phyloP scores from a whole-genome alignment of 2,329 filamentous ascomycete species.

The Verruconis gallopava region DNA sequence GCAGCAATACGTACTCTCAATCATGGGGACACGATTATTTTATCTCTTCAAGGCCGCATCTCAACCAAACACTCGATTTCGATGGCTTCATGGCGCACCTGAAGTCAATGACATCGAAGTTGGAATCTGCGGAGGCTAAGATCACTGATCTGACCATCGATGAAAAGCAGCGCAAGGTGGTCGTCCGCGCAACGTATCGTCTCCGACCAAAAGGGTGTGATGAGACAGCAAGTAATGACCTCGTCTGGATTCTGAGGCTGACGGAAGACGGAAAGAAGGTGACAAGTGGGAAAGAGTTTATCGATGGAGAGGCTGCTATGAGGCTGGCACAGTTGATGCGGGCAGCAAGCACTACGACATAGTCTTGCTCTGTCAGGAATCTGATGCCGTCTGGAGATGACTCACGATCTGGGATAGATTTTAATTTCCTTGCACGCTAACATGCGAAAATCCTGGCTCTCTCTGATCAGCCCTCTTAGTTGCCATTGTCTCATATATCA shows the following conservation, averaged over 20 bases:
- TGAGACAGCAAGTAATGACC: slow-evolving; percentile 19
- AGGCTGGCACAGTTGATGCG: slow-evolving; percentile 15
- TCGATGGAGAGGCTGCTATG: slow-evolving; percentile 19
- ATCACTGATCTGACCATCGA: slow-evolving; percentile 19
- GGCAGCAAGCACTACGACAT: background rate
- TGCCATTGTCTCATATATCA: no score
- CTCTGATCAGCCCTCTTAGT: no score
- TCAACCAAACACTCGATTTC: slow-evolving; percentile 14
- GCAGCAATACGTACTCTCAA: slow-evolving; percentile 14
- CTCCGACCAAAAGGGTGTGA: slow-evolving; percentile 16
- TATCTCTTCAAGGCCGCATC: slow-evolving; percentile 14
- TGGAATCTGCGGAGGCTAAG: slow-evolving; percentile 16
- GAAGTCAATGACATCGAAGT: slow-evolving; percentile 14
- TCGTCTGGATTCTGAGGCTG: slow-evolving; percentile 22
- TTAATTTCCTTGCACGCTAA: no score
- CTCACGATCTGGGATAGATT: no score
- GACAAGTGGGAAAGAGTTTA: slow-evolving; percentile 18
- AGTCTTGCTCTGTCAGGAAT: no score
- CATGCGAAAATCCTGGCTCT: no score
- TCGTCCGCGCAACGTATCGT: slow-evolving; percentile 16
- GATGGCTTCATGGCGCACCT: slow-evolving; percentile 17
- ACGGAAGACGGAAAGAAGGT: slow-evolving; percentile 14
- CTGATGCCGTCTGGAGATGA: no score
- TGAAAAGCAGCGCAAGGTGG: slow-evolving; percentile 14
- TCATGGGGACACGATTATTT: slow-evolving; percentile 21